A percentile compares a stretch with the other conserved stretches of the same genome.
These are phyloP conservation scores for Cystofilobasidium capitatum DNA, from an alignment of 768 basidiomycete species.

Conservation along the genomic window DNA sequence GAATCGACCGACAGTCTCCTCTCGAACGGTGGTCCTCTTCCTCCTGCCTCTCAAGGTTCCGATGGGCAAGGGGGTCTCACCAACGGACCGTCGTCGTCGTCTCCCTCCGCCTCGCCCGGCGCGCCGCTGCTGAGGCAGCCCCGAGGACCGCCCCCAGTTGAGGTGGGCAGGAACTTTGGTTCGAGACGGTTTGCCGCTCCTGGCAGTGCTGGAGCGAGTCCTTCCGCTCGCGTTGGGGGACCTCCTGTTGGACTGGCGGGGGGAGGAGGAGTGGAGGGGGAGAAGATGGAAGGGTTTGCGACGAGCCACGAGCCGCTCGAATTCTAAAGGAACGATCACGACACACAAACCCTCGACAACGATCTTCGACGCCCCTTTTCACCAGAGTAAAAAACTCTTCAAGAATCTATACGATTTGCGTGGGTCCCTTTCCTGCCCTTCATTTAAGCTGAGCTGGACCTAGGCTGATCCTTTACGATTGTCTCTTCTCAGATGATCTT, in stretches of 20 bases:
- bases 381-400: too few relatives aligned
- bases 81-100: not conserved
- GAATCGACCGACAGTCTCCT: constrained; percentile 18
- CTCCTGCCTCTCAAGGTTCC: too few relatives aligned
- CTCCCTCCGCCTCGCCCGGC: constrained; percentile 2
- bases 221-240: not conserved
- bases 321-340: too few relatives aligned
- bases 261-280: not conserved
- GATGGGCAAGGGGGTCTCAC: too few relatives aligned
- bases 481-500: too few relatives aligned
- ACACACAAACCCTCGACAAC: too few relatives aligned
- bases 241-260: not conserved
- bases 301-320: constrained; percentile 20
- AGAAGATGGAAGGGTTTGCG: constrained; percentile 12
- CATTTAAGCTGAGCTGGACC: too few relatives aligned
- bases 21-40: not conserved
- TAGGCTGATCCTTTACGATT: too few relatives aligned
- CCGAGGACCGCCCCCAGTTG: constrained; percentile 4
- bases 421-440: too few relatives aligned
- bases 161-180: not conserved
- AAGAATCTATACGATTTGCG: too few relatives aligned
- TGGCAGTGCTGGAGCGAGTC: not conserved
- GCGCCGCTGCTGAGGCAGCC: constrained; percentile 9
- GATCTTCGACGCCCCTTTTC: too few relatives aligned
- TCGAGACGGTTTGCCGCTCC: constrained; percentile 7